phyloP scores from a whole-genome alignment of 2,329 filamentous ascomycete genomes.

The Alternaria novae-zelandiae region DNA sequence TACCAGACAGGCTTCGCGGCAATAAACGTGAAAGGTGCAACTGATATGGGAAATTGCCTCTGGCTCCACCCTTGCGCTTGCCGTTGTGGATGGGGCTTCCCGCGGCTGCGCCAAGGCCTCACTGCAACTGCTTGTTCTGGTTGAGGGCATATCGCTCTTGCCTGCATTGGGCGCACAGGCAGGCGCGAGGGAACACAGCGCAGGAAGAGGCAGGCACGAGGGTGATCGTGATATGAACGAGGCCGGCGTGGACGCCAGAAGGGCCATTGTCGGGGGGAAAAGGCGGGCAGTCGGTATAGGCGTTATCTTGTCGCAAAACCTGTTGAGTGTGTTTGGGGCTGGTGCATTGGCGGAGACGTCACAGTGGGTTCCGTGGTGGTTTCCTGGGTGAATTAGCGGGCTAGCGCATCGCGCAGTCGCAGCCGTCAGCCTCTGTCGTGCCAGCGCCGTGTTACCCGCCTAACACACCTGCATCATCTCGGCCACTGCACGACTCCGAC shows the following conservation, averaged over 20 bases:
- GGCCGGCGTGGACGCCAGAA: background rate
- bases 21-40: background rate
- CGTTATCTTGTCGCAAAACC: conserved; percentile 10
- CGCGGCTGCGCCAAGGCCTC: conserved; percentile 5
- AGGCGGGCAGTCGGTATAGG: background rate
- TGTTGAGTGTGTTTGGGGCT: conserved; percentile 13
- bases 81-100: conserved; percentile 6
- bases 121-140: conserved; percentile 9
- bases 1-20: background rate
- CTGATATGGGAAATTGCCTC: conserved; percentile 10
- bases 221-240: background rate
- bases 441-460: conserved; percentile 17
- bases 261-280: background rate
- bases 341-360: conserved; percentile 17
- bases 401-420: conserved; percentile 12
- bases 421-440: conserved; percentile 19
- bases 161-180: background rate
- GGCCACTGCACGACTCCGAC: background rate
- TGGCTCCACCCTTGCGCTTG: background rate
- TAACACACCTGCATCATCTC: conserved; percentile 5
- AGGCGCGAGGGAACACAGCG: conserved; percentile 1
- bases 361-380: conserved; percentile 11
- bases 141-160: background rate
- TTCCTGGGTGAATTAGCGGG: conserved; percentile 13
- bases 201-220: conserved; percentile 1